These are phyloP conservation scores for Hyphopichia burtonii DNA, from an alignment of 1,139 yeast species.

Conservation along the genomic window DNA sequence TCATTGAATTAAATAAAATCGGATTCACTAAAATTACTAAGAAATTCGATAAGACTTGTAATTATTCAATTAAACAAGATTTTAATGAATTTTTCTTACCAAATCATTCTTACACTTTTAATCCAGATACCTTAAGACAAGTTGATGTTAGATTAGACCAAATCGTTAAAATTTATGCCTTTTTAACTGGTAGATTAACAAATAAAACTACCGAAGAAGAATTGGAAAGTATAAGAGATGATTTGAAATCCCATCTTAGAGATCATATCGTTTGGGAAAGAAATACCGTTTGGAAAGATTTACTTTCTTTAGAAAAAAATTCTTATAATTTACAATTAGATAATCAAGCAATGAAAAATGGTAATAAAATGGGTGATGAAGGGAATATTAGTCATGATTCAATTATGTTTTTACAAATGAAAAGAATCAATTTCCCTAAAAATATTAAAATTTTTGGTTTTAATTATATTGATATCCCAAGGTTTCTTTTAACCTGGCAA, in stretches of 20 bases:
- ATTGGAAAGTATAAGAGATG: slow-evolving; percentile 56
- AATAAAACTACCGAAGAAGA: slow-evolving; percentile 28
- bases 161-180: slow-evolving; percentile 50
- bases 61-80: slow-evolving; percentile 54
- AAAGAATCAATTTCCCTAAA: slow-evolving; percentile 15
- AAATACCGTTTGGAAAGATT: slow-evolving; percentile 95
- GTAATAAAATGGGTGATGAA: slow-evolving; percentile 35
- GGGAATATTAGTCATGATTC: slow-evolving; percentile 16
- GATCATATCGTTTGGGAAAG: slow-evolving; percentile 97
- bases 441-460: slow-evolving; percentile 17
- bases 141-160: slow-evolving; percentile 49
- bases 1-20: slow-evolving; percentile 75
- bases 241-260: slow-evolving; percentile 72
- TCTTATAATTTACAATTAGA: slow-evolving; percentile 34
- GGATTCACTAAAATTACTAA: slow-evolving; percentile 89
- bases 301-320: slow-evolving; percentile 81
- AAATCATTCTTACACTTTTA: slow-evolving; percentile 45
- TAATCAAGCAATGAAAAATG: slow-evolving; percentile 19
- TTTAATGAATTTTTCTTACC: slow-evolving; percentile 50
- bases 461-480: slow-evolving; percentile 23
- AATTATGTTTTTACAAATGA: slow-evolving; percentile 24
- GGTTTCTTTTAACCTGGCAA: slow-evolving; percentile 31
- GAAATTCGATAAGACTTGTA: slow-evolving; percentile 83
- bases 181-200: slow-evolving; percentile 33
- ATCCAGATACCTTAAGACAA: slow-evolving; percentile 35